Evolutionary conservation across 2,329 filamentous ascomycete species (phyloP), one percentile per base, ranked within the genome.

Genomic region (Beauveria varroae): DNA sequence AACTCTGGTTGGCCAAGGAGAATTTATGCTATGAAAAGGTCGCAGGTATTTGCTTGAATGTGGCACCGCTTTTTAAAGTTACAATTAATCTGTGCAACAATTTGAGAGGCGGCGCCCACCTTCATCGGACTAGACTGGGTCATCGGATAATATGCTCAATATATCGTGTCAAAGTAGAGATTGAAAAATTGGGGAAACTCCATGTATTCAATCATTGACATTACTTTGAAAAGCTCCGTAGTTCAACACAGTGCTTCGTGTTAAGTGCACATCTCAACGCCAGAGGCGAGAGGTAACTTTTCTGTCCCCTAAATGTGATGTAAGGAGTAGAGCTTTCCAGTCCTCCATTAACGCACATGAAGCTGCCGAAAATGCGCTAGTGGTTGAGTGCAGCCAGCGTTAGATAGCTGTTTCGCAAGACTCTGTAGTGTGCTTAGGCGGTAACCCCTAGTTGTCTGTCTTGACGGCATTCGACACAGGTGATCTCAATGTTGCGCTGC

Each of bases 51-150:
- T 34, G 8, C 20, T 41, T 3, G 12, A 20, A 16, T 46, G 44
- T 44, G 40, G 46, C 16, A n/a, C 57, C 57, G 47, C 49, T 52
- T 59, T 59, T 59, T 59, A 52, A 18, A 59, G 49, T 53, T 59
- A 49, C 20, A 37, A 16, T 43, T 24, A 46, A 44, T n/a, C 24
- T 34, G 20, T 44, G 47, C 41, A 44, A 5, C 7, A 9, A 52
- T 16, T 34, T 41, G 47, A 52, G 57, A 47, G 34, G 30, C 26
- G 12, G 16, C n/a, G 37, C 37, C 24, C 24, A 24, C 26, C 9
- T 4, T n/a, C 26, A 47, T 22, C 9, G 49, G 49, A 60, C 54
- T 40, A 55, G 51, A 56, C 44, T 49, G 44, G 59, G 49, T 56
- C 59, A 55, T 50, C 59, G 14, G 41, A n/a, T 44, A 12, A 43